These are phyloP conservation scores for Berberis thunbergii DNA, from an alignment of 164 flowering plant genomes.

Conservation along the genomic window DNA sequence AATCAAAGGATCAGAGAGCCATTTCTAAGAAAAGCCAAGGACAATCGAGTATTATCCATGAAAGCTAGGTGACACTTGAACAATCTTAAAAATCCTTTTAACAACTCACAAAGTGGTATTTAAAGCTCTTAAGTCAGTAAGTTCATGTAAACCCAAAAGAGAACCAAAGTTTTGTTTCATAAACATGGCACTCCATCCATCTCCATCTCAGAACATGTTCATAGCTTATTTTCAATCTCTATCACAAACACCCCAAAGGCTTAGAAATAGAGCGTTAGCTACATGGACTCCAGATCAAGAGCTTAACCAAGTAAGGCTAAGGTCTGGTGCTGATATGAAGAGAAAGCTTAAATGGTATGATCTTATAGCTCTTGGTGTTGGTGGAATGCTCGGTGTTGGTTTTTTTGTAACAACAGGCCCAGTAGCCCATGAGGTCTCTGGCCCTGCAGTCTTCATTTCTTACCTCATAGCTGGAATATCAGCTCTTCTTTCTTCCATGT, in stretches of 20 bases:
- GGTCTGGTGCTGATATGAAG: slow-evolving; percentile 89
- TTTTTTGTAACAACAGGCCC: slow-evolving; percentile 88
- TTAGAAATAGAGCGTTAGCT: slow-evolving; percentile 56
- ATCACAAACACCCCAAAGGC: slow-evolving; percentile 56
- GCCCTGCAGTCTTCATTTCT: slow-evolving; percentile 80
- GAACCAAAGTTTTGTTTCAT: not conserved
- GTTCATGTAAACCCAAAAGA: not conserved
- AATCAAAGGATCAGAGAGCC: slow-evolving; percentile 7
- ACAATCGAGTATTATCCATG: slow-evolving; percentile 5
- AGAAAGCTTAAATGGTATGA: slow-evolving; percentile 76
- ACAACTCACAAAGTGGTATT: slow-evolving; percentile 2
- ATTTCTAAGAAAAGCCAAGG: slow-evolving; percentile 4
- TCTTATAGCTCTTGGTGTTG: slow-evolving; percentile 71
- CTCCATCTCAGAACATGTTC: slow-evolving; percentile 13
- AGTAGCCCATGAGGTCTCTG: slow-evolving; percentile 45
- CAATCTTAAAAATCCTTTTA: slow-evolving; percentile 13
- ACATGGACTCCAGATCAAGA: slow-evolving; percentile 78
- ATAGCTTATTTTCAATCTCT: slow-evolving; percentile 37
- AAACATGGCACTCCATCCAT: slow-evolving; percentile 24
- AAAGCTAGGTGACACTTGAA: not conserved
- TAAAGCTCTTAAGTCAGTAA: not conserved
- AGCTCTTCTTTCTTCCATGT: slow-evolving; percentile 86
- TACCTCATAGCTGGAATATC: slow-evolving; percentile 71
- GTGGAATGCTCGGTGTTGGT: slow-evolving; percentile 97
- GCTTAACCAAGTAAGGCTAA: slow-evolving; percentile 50